Conservation (phyloP, 2,329 filamentous ascomycete species). For the Fusarium papillatum region DNA sequence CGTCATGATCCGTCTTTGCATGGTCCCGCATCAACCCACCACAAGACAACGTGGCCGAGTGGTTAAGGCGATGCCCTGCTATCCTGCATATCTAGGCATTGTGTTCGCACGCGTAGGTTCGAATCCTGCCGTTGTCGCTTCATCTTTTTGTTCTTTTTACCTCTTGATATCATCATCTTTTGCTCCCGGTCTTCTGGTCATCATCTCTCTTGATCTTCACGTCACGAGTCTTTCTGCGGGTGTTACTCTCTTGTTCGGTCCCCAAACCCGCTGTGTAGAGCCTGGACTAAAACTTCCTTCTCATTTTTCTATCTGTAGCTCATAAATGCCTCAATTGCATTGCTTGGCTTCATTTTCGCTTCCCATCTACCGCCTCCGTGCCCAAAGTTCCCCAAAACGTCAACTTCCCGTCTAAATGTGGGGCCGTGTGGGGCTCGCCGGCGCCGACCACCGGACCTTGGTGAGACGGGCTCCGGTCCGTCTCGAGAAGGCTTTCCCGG, state of each 20-base stretch:
- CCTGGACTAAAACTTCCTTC: too few relatives aligned
- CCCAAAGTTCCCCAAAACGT: neutral
- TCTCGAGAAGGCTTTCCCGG: neutral
- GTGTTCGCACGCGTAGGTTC: neutral
- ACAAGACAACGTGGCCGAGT: neutral
- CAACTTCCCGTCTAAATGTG: neutral
- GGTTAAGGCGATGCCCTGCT: slow-evolving; percentile 1
- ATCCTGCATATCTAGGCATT: neutral
- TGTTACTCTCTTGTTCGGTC: neutral
- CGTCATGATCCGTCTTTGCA: neutral
- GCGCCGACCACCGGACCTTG: neutral
- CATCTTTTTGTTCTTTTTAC: neutral
- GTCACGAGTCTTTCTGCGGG: neutral
- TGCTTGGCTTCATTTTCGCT: neutral
- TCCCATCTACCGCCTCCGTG: neutral
- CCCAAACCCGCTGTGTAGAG: neutral
- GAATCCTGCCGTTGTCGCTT: neutral
- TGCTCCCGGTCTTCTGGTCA: neutral
- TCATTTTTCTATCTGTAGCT: neutral
- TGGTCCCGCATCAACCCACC: neutral
- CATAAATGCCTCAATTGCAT: neutral
- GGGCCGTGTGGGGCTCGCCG: neutral
- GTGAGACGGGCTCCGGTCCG: neutral
- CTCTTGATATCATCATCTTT: neutral
- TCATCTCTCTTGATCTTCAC: neutral